Evolutionary conservation across 2,329 filamentous ascomycete genomes (phyloP).

Genomic region (Claviceps spartinae): DNA sequence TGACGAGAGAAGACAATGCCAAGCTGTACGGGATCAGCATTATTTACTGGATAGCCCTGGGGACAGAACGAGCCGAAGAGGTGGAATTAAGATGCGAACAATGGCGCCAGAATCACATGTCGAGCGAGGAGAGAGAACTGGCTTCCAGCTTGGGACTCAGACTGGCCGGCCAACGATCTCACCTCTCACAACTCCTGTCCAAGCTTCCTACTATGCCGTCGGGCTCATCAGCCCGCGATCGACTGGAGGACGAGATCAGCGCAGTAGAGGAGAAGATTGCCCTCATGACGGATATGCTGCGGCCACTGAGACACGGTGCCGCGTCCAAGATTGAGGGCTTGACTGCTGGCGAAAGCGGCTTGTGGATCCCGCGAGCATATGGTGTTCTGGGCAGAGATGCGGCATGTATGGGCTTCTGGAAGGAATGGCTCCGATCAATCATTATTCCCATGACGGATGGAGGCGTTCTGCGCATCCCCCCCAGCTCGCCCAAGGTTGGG

Average conservation of each 20-base stretch:
- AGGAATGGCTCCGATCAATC: slow-evolving; percentile 91
- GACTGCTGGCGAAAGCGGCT: slow-evolving; percentile 85
- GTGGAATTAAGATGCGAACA: slow-evolving; percentile 72
- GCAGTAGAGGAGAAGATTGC: slow-evolving; percentile 93
- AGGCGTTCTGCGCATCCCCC: slow-evolving; percentile 64
- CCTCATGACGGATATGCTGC: slow-evolving; percentile 89
- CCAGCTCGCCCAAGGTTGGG: slow-evolving; percentile 80
- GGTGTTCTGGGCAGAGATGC: slow-evolving; percentile 79
- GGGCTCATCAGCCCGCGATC: slow-evolving; percentile 68
- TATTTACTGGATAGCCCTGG: slow-evolving; percentile 84
- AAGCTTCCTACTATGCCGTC: slow-evolving; percentile 69
- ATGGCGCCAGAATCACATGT: slow-evolving; percentile 80
- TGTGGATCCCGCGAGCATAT: slow-evolving; percentile 91
- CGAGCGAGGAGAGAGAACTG: slow-evolving; percentile 76
- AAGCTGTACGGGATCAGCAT: slow-evolving; percentile 87
- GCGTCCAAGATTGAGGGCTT: slow-evolving; percentile 95
- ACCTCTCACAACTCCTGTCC: slow-evolving; percentile 76
- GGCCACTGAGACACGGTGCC: slow-evolving; percentile 83
- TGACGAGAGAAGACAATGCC: slow-evolving; percentile 86
- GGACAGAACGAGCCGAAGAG: slow-evolving; percentile 67
- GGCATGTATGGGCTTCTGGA: slow-evolving; percentile 84
- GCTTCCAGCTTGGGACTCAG: slow-evolving; percentile 84
- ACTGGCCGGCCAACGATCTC: slow-evolving; percentile 73
- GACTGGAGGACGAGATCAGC: slow-evolving; percentile 86
- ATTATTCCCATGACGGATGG: slow-evolving; percentile 94